Conservation (phyloP, 495 filamentous ascomycete genomes). For the Paragyromitra xinjiangensis region DNA sequence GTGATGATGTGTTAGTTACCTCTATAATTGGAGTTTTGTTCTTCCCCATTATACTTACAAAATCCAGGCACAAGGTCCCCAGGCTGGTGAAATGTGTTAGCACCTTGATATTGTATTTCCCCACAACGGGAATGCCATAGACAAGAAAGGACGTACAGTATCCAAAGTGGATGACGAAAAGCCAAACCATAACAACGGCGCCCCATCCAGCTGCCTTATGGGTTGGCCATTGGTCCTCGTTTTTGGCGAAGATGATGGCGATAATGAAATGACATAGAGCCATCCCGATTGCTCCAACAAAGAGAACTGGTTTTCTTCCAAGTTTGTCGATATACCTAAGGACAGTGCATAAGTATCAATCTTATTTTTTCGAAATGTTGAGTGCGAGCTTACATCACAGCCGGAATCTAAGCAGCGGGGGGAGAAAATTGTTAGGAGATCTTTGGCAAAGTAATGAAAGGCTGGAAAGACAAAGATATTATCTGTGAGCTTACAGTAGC, state of each 20-base stretch:
- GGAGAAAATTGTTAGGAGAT: slow-evolving; percentile 5
- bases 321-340: slow-evolving; percentile 62
- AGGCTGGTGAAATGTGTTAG: slow-evolving; percentile 38
- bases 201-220: slow-evolving; percentile 77
- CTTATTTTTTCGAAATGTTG: neutral
- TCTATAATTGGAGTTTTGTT: neutral
- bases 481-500: slow-evolving; percentile 61
- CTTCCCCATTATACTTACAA: slow-evolving; percentile 53
- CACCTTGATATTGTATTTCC: neutral
- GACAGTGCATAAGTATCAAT: neutral
- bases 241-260: slow-evolving; percentile 73
- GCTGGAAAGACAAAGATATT: slow-evolving; percentile 20
- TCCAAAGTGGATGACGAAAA: slow-evolving; percentile 83
- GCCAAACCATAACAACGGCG: slow-evolving; percentile 80
- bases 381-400: slow-evolving; percentile 62
- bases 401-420: slow-evolving; percentile 61
- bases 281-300: slow-evolving; percentile 63
- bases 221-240: slow-evolving; percentile 66
- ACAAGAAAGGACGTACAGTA: slow-evolving; percentile 61
- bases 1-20: slow-evolving; percentile 55
- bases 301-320: slow-evolving; percentile 58
- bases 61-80: slow-evolving; percentile 65
- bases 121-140: neutral
- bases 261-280: slow-evolving; percentile 70
- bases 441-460: neutral